These are phyloP conservation scores for Monosporozyma siamensis DNA, from an alignment of 805 yeast species.

Conservation along the genomic window DNA sequence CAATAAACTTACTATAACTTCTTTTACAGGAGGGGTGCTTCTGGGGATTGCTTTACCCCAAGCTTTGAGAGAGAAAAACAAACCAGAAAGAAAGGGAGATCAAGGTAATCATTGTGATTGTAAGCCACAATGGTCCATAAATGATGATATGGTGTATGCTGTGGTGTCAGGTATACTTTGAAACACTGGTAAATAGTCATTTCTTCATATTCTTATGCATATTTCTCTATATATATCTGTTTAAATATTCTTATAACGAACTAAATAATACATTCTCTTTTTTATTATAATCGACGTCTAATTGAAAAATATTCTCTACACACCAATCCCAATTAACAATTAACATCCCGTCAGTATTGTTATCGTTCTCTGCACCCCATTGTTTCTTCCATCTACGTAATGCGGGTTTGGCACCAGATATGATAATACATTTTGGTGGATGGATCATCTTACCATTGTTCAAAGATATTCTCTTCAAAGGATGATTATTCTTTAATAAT, in stretches of 20 bases:
- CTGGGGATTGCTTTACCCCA: background rate
- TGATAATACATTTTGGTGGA: slow-evolving; percentile 42
- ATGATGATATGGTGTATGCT: slow-evolving; percentile 3
- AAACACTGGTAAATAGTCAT: background rate
- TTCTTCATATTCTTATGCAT: background rate
- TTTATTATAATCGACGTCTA: slow-evolving; percentile 12
- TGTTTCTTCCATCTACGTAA: slow-evolving; percentile 20
- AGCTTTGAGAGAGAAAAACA: background rate
- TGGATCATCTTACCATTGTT: background rate
- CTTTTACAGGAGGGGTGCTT: background rate
- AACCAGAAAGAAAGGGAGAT: background rate
- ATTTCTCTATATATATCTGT: background rate
- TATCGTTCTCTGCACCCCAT: background rate
- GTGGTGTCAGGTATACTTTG: slow-evolving; percentile 2
- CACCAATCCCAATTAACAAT: slow-evolving; percentile 31
- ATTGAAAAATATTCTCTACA: slow-evolving; percentile 22
- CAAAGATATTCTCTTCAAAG: background rate
- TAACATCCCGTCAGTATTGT: slow-evolving; percentile 8
- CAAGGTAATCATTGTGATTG: background rate
- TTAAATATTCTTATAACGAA: slow-evolving; percentile 1
- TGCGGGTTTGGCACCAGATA: slow-evolving; percentile 22
- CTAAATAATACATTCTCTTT: slow-evolving; percentile 4
- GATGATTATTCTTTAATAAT: slow-evolving; percentile 32
- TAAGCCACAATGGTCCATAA: background rate
- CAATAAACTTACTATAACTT: background rate